phyloP scores from a whole-genome alignment of 2,329 filamentous ascomycete genomes.

The Fulvia fulva region DNA sequence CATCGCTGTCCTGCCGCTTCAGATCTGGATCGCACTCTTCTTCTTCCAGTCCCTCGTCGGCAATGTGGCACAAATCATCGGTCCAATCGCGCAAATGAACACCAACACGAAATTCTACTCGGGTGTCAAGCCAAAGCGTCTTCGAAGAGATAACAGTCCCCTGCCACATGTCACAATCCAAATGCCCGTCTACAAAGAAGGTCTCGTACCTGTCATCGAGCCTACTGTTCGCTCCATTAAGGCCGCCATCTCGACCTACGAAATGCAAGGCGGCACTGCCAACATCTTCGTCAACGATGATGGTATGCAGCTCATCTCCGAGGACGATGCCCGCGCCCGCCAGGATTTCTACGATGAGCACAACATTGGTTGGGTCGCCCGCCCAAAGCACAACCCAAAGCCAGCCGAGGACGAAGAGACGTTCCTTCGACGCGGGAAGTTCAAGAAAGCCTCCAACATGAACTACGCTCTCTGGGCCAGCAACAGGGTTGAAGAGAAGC shows the following conservation, averaged over 20 bases:
- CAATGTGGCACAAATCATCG: conserved; percentile 41
- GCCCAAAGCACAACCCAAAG: conserved; percentile 50
- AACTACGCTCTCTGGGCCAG: conserved; percentile 64
- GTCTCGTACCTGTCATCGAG: conserved; percentile 37
- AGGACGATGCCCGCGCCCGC: conserved; percentile 41
- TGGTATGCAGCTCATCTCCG: conserved; percentile 59
- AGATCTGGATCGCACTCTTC: conserved; percentile 57
- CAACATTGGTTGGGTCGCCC: conserved; percentile 48
- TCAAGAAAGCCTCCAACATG: conserved; percentile 73
- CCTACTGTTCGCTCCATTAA: conserved; percentile 38
- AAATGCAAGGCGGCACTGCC: conserved; percentile 58
- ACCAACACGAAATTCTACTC: conserved; percentile 47
- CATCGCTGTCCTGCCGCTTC: conserved; percentile 48
- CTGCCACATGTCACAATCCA: conserved; percentile 55
- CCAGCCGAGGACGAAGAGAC: conserved; percentile 47
- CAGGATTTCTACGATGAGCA: conserved; percentile 50
- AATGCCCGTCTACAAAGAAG: conserved; percentile 42
- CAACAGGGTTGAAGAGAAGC: conserved; percentile 65
- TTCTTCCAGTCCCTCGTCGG: conserved; percentile 46
- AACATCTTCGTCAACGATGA: conserved; percentile 68
- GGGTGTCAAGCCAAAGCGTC: conserved; percentile 38
- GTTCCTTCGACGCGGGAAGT: conserved; percentile 59
- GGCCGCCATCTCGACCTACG: conserved; percentile 48
- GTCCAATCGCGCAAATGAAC: conserved; percentile 43
- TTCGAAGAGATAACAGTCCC: conserved; percentile 32